Base-by-base conservation (phyloP, 164 flowering plant genomes). In the Liriodendron chinense region DNA sequence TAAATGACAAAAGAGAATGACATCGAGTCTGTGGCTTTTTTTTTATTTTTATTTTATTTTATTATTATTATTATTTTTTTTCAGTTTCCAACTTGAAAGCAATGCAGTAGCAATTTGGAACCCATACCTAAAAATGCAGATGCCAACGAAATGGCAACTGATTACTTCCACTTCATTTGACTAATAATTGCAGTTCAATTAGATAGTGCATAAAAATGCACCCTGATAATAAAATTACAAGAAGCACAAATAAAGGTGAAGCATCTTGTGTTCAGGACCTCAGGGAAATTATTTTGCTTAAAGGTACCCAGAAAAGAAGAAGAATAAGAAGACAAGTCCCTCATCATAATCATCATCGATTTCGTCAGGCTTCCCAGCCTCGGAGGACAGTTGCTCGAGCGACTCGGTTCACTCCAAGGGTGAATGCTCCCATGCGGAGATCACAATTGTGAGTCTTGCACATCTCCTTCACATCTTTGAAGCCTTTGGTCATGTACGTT, bases 341-440 rank as follows among this genome's bases (percentile, higher is more conserved):
- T 28, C 28, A 6, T 26, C 47, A 67, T 16, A 16, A 28, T 9
- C 26, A 23, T n/a, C 66, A 72, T 8, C 56, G 43, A 34, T 34
- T 34, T 23, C 18, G 72, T 83, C 71, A 81, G 66, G 98, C 98
- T 86, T 85, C 98, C 98, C 99, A 94, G 18, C 99, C 98, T 69
- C 98, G 78, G 59, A 96, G 91, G 47, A 89, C 82, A 0, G 98
- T 96, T 9, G 98, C 96, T 9, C 90, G 81, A 5, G 99, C 98
- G 2, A 96, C 99, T 6, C 98, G 98, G 77, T 93, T 94, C 59
- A 96, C 96, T 47, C 98, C 99, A 12, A 96, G 92, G 71, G 93
- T 87, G 83, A 96, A 96, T 47, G 98, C 98, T 72, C 99, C 98
- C 99, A 96, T 94, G 13, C 98, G 90, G 34, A 94, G 92, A 75